Percentiles rank a stretch among this genome's conserved stretches.
phyloP scores from a whole-genome alignment of 2,329 filamentous ascomycete genomes.

The Pseudogymnoascus sp. region DNA sequence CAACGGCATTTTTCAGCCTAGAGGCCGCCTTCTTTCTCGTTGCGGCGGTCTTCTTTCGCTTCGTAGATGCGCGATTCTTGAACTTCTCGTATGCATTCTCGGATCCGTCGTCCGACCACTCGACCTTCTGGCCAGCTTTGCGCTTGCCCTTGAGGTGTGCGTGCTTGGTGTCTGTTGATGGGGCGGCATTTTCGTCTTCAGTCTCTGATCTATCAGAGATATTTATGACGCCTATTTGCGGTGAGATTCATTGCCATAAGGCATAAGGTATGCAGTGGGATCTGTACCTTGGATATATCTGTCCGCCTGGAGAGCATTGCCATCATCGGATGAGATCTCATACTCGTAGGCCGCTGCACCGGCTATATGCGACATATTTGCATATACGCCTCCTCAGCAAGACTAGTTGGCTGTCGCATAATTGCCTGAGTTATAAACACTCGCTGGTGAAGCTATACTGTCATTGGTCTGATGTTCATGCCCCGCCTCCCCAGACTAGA shows the following conservation, averaged over 20 bases:
- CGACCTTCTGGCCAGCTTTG: slow-evolving; percentile 32
- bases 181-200: not conserved
- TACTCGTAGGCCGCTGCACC: not conserved
- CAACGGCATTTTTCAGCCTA: slow-evolving; percentile 35
- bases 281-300: not conserved
- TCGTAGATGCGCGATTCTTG: slow-evolving; percentile 49
- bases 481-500: not conserved
- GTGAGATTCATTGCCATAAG: not conserved
- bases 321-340: not conserved
- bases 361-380: not conserved
- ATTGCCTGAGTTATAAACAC: not conserved
- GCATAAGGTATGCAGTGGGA: not conserved
- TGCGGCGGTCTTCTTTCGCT: slow-evolving; percentile 44
- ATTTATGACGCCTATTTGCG: not conserved
- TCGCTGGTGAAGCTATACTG: not conserved
- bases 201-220: not conserved
- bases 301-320: not conserved
- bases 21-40: slow-evolving; percentile 38
- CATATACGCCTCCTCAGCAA: not conserved
- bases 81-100: slow-evolving; percentile 55
- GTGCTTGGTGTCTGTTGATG: not conserved
- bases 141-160: slow-evolving; percentile 19
- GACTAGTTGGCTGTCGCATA: not conserved
- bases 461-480: not conserved
- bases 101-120: slow-evolving; percentile 52